Evolutionary conservation across 306 rosid species (phyloP).

Genomic region (Cyamopsis tetragonoloba): DNA sequence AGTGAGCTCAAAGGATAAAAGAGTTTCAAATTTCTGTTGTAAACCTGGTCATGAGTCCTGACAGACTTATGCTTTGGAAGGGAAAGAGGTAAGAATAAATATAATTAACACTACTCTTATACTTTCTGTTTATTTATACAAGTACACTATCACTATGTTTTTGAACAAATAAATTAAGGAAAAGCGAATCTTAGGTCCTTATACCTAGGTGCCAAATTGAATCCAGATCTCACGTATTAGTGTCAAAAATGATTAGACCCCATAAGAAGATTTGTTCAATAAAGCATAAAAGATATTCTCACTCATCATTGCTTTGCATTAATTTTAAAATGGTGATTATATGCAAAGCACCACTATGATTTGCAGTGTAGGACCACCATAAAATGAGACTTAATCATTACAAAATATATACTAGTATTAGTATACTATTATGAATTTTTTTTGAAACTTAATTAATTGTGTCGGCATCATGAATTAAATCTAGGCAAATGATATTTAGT

Average conservation of each 20-base stretch:
- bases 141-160: no score
- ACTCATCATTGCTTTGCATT: not conserved
- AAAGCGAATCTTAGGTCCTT: not conserved
- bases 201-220: not conserved
- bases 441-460: not conserved
- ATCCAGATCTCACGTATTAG: constrained; percentile 2
- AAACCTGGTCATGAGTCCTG: not conserved
- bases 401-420: no score
- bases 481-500: no score
- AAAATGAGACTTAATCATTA: not conserved
- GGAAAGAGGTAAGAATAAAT: constrained; percentile 5
- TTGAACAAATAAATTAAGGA: not conserved
- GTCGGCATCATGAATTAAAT: constrained; percentile 13
- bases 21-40: not conserved
- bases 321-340: not conserved
- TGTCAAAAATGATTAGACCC: constrained; percentile 18
- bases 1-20: no score
- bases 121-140: no score
- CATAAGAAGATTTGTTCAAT: not conserved
- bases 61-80: constrained; percentile 3
- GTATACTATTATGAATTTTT: no score
- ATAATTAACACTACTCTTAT: no score
- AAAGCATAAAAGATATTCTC: constrained; percentile 12
- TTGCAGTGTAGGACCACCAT: not conserved
- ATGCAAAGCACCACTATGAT: not conserved